Base-by-base conservation (phyloP, 2,329 filamentous ascomycete genomes). In the Elsinoe necatrix region DNA sequence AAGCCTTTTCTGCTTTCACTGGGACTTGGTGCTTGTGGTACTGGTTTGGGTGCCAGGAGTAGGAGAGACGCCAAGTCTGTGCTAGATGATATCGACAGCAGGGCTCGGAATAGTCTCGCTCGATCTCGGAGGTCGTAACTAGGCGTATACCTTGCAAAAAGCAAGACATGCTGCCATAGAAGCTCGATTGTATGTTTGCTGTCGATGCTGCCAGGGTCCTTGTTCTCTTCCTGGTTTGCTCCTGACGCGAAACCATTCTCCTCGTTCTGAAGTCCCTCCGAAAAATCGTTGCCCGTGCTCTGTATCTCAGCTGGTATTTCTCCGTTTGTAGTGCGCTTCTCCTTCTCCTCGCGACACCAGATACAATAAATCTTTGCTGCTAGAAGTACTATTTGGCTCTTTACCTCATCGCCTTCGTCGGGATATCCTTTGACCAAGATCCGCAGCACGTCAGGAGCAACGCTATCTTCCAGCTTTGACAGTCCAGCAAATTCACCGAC, bases 341-440 rank as follows among this genome's bases (percentile, higher is more conserved):
- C 57, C 60, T 73, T 66, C 66, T 81, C 77, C 59, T 81, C 78
- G 66, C 89, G 89, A 37, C 97, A 72, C 67, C 95, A 83, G 65
- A 97, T 89, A 14, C 97, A 79, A 67, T 97, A 97, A 1, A 97
- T 90, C 67, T 97, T 97, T n/a, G 93, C 92, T 5, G 88, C 93
- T 2, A 98, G 78, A 0, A 98, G 77, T 14, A 98, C 79, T 61
- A 97, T 95, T 69, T 98, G 93, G 58, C 90, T 80, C 69, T 95
- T 95, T 11, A 89, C 90, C 25, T 85, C 78, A 67, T 96, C 90
- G 1, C 84, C 84, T 72, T 98, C 93, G 60, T 84, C 83, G 1
- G 84, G 77, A 66, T 97, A 98, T 16, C 85, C 86, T 68, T 90
- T 92, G 43, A 90, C 80, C 1, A 98, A 74, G 42, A 97, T 92